phyloP scores from a whole-genome alignment of 805 yeast genomes.

The Brettanomyces custersianus region DNA sequence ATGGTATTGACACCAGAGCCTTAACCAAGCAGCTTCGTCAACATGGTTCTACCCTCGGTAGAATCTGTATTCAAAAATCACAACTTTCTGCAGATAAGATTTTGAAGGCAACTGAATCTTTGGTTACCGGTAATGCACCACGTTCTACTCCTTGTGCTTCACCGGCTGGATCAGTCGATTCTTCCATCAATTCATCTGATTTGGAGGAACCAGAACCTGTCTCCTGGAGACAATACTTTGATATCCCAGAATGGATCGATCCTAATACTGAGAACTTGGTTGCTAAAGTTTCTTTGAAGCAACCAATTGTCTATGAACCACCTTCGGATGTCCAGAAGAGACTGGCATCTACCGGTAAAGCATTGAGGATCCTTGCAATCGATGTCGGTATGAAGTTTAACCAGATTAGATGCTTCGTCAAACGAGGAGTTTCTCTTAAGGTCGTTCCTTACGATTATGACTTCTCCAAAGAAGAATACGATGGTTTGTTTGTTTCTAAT shows the following conservation, averaged over 20 bases:
- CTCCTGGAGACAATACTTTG: slow-evolving; percentile 54
- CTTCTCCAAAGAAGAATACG: slow-evolving; percentile 70
- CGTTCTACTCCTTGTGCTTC: too few relatives aligned
- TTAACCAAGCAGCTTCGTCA: slow-evolving; percentile 90
- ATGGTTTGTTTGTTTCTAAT: slow-evolving; percentile 92
- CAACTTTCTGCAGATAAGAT: background rate
- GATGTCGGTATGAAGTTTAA: slow-evolving; percentile 98
- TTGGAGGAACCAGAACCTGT: slow-evolving; percentile 8
- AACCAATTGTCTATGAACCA: slow-evolving; percentile 74
- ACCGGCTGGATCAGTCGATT: slow-evolving; percentile 3
- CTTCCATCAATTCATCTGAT: slow-evolving; percentile 7
- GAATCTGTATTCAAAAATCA: slow-evolving; percentile 56
- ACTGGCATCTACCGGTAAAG: slow-evolving; percentile 65
- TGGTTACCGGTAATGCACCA: too few relatives aligned
- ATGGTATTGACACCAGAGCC: slow-evolving; percentile 95
- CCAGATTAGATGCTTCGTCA: slow-evolving; percentile 93
- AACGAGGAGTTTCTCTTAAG: slow-evolving; percentile 90
- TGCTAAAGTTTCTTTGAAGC: slow-evolving; percentile 74
- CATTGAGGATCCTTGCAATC: slow-evolving; percentile 75
- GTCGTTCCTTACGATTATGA: slow-evolving; percentile 97
- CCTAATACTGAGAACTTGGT: slow-evolving; percentile 91
- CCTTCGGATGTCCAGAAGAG: slow-evolving; percentile 34
- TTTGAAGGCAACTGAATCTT: background rate
- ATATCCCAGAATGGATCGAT: slow-evolving; percentile 82
- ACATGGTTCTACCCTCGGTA: slow-evolving; percentile 87